A percentile compares a stretch with the other conserved stretches of the same genome.
These are phyloP conservation scores for Cordyceps pruinosa DNA, from an alignment of 2,329 filamentous ascomycete species.

Conservation along the genomic window DNA sequence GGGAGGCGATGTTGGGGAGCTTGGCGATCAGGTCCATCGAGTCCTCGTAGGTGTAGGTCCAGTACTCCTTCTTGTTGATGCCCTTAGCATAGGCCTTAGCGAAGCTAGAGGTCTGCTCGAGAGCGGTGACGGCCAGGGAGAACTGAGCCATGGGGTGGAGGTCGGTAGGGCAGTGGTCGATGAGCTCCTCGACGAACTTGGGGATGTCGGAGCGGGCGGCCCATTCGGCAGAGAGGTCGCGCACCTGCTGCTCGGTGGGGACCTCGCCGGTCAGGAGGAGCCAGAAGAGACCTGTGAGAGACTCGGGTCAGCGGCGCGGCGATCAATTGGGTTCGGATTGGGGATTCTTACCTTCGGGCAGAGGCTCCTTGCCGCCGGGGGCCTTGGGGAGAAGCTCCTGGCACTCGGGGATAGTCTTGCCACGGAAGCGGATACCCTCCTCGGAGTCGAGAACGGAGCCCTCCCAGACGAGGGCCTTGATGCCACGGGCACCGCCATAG, in stretches of 20 bases:
- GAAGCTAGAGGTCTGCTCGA: slow-evolving; percentile 97
- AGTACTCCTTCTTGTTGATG: slow-evolving; percentile 99
- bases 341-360: slow-evolving; percentile 68
- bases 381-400: slow-evolving; percentile 96
- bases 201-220: slow-evolving; percentile 93
- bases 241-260: slow-evolving; percentile 95
- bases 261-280: slow-evolving; percentile 97
- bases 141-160: slow-evolving; percentile 99
- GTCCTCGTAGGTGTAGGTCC: slow-evolving; percentile 98
- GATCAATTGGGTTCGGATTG: background rate
- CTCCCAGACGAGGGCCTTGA: slow-evolving; percentile 99
- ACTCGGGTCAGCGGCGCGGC: slow-evolving; percentile 1
- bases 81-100: slow-evolving; percentile 98
- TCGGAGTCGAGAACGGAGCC: slow-evolving; percentile 95
- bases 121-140: slow-evolving; percentile 92
- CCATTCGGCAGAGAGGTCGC: slow-evolving; percentile 97
- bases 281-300: slow-evolving; percentile 82
- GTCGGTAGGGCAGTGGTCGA: slow-evolving; percentile 98
- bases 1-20: slow-evolving; percentile 93
- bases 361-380: slow-evolving; percentile 90
- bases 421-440: slow-evolving; percentile 98
- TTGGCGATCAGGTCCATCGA: slow-evolving; percentile 99
- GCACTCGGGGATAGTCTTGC: slow-evolving; percentile 98
- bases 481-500: slow-evolving; percentile 97
- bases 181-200: slow-evolving; percentile 98